phyloP scores from a whole-genome alignment of 345 rosid genomes.

The Pistacia atlantica region DNA sequence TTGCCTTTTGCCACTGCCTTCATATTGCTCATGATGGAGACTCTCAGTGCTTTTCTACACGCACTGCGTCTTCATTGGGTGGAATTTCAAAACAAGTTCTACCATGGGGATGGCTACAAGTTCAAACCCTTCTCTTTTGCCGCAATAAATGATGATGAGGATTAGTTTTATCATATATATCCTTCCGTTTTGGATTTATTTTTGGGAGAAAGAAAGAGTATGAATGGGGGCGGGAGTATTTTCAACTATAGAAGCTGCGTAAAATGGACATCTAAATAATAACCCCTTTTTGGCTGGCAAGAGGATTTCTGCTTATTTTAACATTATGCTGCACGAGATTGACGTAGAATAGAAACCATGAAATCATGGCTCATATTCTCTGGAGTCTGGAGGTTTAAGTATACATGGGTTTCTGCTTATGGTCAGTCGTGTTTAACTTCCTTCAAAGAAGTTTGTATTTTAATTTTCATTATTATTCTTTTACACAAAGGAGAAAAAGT shows the following conservation, averaged over 20 bases:
- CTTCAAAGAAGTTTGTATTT: conserved; percentile 8
- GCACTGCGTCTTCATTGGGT: conserved; percentile 99
- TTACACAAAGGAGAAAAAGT: conserved; percentile 8
- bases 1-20: conserved; percentile 95
- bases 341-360: conserved; percentile 24
- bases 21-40: conserved; percentile 95
- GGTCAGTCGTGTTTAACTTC: neutral
- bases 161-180: conserved; percentile 34
- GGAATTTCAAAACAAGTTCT: conserved; percentile 89
- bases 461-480: conserved; percentile 3
- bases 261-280: conserved; percentile 12
- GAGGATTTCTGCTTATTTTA: conserved; percentile 14
- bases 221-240: conserved; percentile 12
- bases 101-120: conserved; percentile 93
- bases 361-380: conserved; percentile 30
- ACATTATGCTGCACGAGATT: conserved; percentile 21
- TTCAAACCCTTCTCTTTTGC: conserved; percentile 89
- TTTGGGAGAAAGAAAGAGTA: neutral
- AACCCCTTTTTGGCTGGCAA: conserved; percentile 21
- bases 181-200: conserved; percentile 12
- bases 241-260: conserved; percentile 12
- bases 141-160: conserved; percentile 60
- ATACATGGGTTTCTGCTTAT: conserved; percentile 16
- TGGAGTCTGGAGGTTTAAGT: conserved; percentile 11
- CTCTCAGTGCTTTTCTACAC: conserved; percentile 93